Evolutionary conservation across 2,329 filamentous ascomycete species (phyloP).

Genomic region (Calonectria pauciramosa): DNA sequence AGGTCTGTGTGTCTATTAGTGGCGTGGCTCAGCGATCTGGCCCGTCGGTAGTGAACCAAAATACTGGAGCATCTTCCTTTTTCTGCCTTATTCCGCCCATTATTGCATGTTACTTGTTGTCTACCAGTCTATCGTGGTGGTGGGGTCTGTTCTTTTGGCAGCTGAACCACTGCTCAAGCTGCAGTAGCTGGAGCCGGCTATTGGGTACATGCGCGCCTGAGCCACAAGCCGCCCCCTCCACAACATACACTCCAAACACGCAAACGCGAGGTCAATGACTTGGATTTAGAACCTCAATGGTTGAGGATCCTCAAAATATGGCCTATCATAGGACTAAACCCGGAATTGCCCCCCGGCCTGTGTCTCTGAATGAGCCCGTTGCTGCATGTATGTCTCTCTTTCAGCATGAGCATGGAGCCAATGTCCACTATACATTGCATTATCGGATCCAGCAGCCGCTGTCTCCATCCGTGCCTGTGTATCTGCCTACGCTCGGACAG

Average conservation of each 20-base stretch:
- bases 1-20: conserved; percentile 37
- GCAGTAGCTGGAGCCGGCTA: conserved; percentile 6
- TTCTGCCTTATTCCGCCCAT: neutral
- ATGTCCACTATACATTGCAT: conserved; percentile 16
- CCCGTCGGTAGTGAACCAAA: conserved; percentile 12
- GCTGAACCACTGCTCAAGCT: conserved; percentile 33
- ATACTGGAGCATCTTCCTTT: neutral
- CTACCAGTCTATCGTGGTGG: neutral
- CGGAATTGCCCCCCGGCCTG: neutral
- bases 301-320: neutral
- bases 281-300: neutral
- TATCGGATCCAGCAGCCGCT: neutral
- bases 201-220: too few relatives aligned
- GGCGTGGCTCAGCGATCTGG: conserved; percentile 18
- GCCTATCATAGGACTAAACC: neutral
- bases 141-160: conserved; percentile 14
- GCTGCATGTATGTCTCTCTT: conserved; percentile 8
- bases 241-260: neutral
- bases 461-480: neutral
- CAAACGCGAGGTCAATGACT: conserved; percentile 3
- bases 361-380: neutral
- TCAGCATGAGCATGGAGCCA: neutral
- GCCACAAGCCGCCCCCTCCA: neutral
- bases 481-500: conserved; percentile 38
- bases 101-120: neutral